These are phyloP conservation scores for Coniella vitis DNA, from an alignment of 2,329 filamentous ascomycete genomes.

Conservation along the genomic window DNA sequence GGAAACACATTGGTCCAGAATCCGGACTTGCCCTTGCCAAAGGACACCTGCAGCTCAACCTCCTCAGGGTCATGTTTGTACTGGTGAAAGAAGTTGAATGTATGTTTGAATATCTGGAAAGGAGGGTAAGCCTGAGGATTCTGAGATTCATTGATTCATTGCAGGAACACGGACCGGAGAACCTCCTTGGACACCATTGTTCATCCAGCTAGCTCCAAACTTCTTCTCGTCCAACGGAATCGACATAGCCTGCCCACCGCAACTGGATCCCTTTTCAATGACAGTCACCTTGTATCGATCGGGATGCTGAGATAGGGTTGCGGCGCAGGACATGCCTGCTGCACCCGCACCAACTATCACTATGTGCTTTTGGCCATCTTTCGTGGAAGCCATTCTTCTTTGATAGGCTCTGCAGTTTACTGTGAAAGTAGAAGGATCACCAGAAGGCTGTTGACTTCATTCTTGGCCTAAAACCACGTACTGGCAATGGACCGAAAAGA, in stretches of 20 bases:
- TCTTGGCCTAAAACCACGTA: too few relatives aligned
- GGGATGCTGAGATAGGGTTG: conserved; percentile 58
- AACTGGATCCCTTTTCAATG: conserved; percentile 50
- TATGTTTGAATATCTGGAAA: conserved; percentile 45
- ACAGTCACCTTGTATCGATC: conserved; percentile 60
- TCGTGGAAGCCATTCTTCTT: conserved; percentile 1
- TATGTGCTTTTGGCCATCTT: conserved; percentile 36
- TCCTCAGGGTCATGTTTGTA: conserved; percentile 30
- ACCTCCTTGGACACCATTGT: conserved; percentile 41
- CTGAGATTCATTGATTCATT: not conserved
- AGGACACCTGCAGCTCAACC: conserved; percentile 48
- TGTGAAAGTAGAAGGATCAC: not conserved
- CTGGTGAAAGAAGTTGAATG: conserved; percentile 47
- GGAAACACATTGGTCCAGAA: conserved; percentile 53
- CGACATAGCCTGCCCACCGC: conserved; percentile 55
- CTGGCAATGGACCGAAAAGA: too few relatives aligned
- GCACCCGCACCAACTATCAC: conserved; percentile 57
- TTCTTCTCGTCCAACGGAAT: conserved; percentile 50
- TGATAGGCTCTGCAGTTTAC: too few relatives aligned
- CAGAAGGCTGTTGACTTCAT: too few relatives aligned
- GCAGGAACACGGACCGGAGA: conserved; percentile 3
- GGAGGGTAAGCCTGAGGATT: not conserved
- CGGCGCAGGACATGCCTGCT: conserved; percentile 60
- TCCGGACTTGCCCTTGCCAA: conserved; percentile 40
- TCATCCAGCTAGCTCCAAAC: conserved; percentile 54